Evolutionary conservation across 805 yeast genomes (phyloP), one percentile per base, ranked within the genome.

Genomic region (Candida bentonensis): DNA sequence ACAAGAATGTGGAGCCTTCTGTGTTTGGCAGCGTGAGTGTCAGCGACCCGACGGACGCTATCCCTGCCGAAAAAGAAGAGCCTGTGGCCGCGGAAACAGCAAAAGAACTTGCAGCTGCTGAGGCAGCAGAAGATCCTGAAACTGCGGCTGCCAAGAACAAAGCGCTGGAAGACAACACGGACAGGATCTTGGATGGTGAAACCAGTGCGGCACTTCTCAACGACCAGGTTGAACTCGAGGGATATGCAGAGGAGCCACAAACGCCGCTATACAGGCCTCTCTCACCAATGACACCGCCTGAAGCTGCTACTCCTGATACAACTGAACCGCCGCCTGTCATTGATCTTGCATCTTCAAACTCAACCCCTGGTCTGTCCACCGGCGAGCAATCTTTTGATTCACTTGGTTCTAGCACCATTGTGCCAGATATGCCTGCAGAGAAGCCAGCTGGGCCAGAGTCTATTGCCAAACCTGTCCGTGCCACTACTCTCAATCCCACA

Each of bases 181-280:
- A 39, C 23, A 20, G 17, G 23, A 39, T 39, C 26, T 4, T 22
- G 5, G 26, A 22, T n/a, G 41, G 26, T 9, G 36, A 30, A 30
- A 30, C 36, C 11, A 11, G 17, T 5, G 36, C 36, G 20, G 36
- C 36, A 4, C 36, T 30, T 11, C 36, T 30, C 20, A 30, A n/a
- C 36, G 36, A 30, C 20, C 36, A 30, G 36, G 17, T 30, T 11
- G 36, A 30, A 11, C 36, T 30, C 36, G 36, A 30, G 36, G 36
- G 36, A 9, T 17, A 30, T 13, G 11, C 13, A 17, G 7, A 30
- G 17, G 17, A 11, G 7, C 17, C 11, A 13, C n/a, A n/a, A n/a
- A 15, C 7, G 17, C 17, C 36, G 13, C 36, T n/a, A 4, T 30
- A 30, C 36, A 9, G 17, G n/a, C 7, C 13, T n/a, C 17, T 7